Conservation (phyloP, 768 basidiomycete genomes). For the Neoboletus brunneissimus region DNA sequence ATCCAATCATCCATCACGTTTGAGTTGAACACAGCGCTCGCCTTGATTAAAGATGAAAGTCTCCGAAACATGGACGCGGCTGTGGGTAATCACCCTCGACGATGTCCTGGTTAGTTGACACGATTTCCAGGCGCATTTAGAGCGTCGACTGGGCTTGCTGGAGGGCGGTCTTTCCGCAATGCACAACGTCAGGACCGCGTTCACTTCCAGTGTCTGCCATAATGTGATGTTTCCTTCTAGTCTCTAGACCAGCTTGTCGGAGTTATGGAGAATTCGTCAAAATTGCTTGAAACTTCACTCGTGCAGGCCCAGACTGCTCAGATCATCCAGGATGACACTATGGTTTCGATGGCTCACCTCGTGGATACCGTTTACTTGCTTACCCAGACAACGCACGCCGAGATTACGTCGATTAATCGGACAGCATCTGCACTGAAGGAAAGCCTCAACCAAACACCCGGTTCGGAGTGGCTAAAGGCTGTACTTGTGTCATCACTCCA, state of each 20-base stretch:
- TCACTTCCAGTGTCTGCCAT: slow-evolving; percentile 8
- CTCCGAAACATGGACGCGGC: slow-evolving; percentile 26
- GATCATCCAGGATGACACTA: slow-evolving; percentile 36
- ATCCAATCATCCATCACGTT: slow-evolving; percentile 24
- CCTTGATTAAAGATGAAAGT: slow-evolving; percentile 28
- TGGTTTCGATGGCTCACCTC: slow-evolving; percentile 37
- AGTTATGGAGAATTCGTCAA: slow-evolving; percentile 22
- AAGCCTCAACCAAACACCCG: slow-evolving; percentile 21
- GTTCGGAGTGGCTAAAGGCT: slow-evolving; percentile 24
- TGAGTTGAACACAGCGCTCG: slow-evolving; percentile 24
- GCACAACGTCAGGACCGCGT: slow-evolving; percentile 29
- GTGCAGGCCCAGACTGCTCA: slow-evolving; percentile 33
- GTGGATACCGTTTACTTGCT: slow-evolving; percentile 37
- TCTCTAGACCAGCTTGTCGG: slow-evolving; percentile 19
- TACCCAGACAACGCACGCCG: slow-evolving; percentile 37
- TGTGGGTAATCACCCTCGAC: slow-evolving; percentile 16
- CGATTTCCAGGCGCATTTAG: slow-evolving; percentile 28
- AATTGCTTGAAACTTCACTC: slow-evolving; percentile 32
- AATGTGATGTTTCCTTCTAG: slow-evolving; percentile 19
- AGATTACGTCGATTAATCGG: slow-evolving; percentile 47
- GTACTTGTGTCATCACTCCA: slow-evolving; percentile 11
- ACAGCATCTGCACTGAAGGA: slow-evolving; percentile 36
- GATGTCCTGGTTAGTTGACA: slow-evolving; percentile 6
- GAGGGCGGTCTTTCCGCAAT: slow-evolving; percentile 24
- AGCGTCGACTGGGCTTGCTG: slow-evolving; percentile 27